These are phyloP conservation scores for Boletus tomentosulus DNA, from an alignment of 768 basidiomycete species.

Conservation along the genomic window DNA sequence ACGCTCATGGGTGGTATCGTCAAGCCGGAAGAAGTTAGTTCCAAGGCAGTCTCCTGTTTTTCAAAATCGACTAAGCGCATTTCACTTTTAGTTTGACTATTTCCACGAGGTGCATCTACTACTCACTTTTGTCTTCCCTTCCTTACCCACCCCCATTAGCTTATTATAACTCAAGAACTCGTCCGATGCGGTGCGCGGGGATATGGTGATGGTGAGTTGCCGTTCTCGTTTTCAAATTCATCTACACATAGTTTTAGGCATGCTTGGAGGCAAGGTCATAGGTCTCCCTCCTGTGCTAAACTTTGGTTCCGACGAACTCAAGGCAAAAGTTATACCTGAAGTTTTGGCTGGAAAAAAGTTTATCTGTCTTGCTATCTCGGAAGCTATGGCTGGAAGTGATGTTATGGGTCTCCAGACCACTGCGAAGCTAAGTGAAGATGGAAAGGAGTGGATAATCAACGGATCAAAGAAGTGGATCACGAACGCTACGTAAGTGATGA, in stretches of 20 bases:
- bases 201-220: constrained; percentile 55
- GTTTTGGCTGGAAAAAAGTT: constrained; percentile 62
- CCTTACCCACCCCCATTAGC: constrained; percentile 23
- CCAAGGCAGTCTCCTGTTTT: not conserved
- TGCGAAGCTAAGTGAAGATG: constrained; percentile 61
- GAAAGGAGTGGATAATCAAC: constrained; percentile 64
- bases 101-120: constrained; percentile 61
- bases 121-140: not conserved
- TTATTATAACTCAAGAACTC: constrained; percentile 65
- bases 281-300: constrained; percentile 71
- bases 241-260: constrained; percentile 14
- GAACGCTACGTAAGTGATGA: constrained; percentile 42
- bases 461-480: constrained; percentile 78
- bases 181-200: constrained; percentile 53
- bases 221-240: not conserved
- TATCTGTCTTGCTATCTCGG: constrained; percentile 71
- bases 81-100: constrained; percentile 51
- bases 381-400: constrained; percentile 72
- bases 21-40: constrained; percentile 64
- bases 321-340: constrained; percentile 45
- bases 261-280: constrained; percentile 61
- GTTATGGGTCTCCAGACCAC: constrained; percentile 60
- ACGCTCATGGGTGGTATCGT: constrained; percentile 70
- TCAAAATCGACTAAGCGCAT: constrained; percentile 1
- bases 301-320: constrained; percentile 53